Percentiles rank a stretch among this genome's conserved stretches.
Conservation (phyloP, 768 basidiomycete genomes). For the Termitomyces sp. region DNA sequence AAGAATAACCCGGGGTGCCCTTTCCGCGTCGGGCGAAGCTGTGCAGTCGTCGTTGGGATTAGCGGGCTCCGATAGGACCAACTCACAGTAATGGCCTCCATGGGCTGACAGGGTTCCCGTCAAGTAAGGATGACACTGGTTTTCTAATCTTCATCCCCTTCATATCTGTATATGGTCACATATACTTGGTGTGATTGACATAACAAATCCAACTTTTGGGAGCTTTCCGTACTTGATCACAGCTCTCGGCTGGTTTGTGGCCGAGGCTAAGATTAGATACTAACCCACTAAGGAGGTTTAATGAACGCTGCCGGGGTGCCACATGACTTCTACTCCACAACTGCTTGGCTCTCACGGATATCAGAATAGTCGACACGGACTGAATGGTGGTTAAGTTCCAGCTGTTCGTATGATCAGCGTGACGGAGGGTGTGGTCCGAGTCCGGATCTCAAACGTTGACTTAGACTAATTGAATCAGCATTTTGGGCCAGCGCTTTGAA, state of each 20-base stretch:
- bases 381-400: neutral
- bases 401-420: neutral
- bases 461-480: neutral
- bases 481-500: neutral
- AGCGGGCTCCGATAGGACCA: neutral
- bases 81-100: neutral
- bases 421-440: neutral
- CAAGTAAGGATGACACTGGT: neutral
- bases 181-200: neutral
- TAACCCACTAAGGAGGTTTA: neutral
- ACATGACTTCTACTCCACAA: conserved; percentile 1
- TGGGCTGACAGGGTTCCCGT: neutral
- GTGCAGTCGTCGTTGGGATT: neutral
- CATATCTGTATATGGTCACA: too few species aligned
- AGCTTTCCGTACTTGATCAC: neutral
- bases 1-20: neutral
- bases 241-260: neutral
- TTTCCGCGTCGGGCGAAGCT: conserved; percentile 1
- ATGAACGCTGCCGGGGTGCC: neutral
- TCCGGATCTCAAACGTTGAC: neutral
- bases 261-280: neutral
- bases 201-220: neutral
- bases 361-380: neutral
- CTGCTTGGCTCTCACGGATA: neutral
- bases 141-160: too few species aligned